Conservation (phyloP, 2,329 filamentous ascomycete genomes). For the Chlorencoelia australis region DNA sequence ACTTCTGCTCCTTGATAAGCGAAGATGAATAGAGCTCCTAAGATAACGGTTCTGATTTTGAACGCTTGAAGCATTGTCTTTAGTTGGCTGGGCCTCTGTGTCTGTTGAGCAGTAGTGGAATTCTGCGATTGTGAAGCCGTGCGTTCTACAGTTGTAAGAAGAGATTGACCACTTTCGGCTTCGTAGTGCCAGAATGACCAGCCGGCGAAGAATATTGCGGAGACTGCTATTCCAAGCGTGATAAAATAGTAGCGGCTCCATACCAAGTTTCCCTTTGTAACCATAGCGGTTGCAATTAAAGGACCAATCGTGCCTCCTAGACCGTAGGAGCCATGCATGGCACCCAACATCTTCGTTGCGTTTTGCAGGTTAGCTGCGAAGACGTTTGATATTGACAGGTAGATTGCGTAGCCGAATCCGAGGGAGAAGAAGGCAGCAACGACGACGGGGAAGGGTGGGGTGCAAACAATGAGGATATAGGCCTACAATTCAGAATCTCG, state of each 20-base stretch:
- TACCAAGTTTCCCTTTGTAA: slow-evolving; percentile 42
- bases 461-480: slow-evolving; percentile 55
- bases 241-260: slow-evolving; percentile 71
- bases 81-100: slow-evolving; percentile 29
- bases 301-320: slow-evolving; percentile 55
- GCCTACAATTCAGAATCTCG: too few relatives aligned
- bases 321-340: slow-evolving; percentile 59
- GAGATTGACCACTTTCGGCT: slow-evolving; percentile 38
- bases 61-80: slow-evolving; percentile 35
- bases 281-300: slow-evolving; percentile 64
- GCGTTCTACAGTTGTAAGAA: slow-evolving; percentile 34
- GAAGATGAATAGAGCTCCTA: slow-evolving; percentile 76
- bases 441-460: slow-evolving; percentile 60
- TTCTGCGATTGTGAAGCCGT: slow-evolving; percentile 27
- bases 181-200: slow-evolving; percentile 67
- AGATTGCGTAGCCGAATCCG: slow-evolving; percentile 46
- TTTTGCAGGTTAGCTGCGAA: slow-evolving; percentile 46
- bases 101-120: too few relatives aligned
- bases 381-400: slow-evolving; percentile 47
- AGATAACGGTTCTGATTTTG: slow-evolving; percentile 46
- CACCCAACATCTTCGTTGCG: slow-evolving; percentile 45
- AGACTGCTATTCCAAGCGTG: slow-evolving; percentile 44
- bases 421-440: slow-evolving; percentile 61
- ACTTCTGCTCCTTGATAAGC: slow-evolving; percentile 81
- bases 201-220: slow-evolving; percentile 46